phyloP scores from a whole-genome alignment of 805 yeast genomes.

The Dipodascus geniculatus region DNA sequence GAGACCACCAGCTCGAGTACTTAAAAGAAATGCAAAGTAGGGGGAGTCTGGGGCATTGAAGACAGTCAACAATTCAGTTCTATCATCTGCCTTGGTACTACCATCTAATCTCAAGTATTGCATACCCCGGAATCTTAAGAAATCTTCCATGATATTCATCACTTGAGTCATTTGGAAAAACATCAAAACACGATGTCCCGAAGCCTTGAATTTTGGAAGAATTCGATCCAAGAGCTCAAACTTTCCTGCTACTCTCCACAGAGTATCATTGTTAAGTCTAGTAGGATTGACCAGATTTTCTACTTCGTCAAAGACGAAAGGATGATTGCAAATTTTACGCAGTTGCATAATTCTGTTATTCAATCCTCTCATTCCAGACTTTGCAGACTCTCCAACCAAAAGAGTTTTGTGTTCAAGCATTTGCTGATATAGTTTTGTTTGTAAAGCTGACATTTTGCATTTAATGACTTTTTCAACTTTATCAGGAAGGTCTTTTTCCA shows the following conservation, averaged over 20 bases:
- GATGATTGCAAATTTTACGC: conserved; percentile 94
- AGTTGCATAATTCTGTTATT: conserved; percentile 94
- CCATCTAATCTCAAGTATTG: conserved; percentile 89
- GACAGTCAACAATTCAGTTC: conserved; percentile 61
- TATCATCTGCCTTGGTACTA: conserved; percentile 89
- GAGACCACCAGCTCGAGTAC: conserved; percentile 97
- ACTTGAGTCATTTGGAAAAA: conserved; percentile 98
- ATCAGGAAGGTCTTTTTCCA: conserved; percentile 90
- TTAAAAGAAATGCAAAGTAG: conserved; percentile 74
- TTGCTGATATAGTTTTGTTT: conserved; percentile 73
- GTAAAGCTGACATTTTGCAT: conserved; percentile 85
- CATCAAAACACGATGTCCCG: conserved; percentile 85
- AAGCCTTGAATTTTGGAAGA: conserved; percentile 70
- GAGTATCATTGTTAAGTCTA: conserved; percentile 51
- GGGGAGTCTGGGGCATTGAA: conserved; percentile 83
- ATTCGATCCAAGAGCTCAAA: conserved; percentile 84
- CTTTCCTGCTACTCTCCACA: conserved; percentile 91
- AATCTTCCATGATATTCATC: conserved; percentile 98
- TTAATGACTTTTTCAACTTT: conserved; percentile 90
- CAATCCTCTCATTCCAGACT: conserved; percentile 62
- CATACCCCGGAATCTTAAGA: conserved; percentile 55
- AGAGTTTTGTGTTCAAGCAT: conserved; percentile 80
- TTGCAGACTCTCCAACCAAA: conserved; percentile 43
- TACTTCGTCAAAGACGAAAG: conserved; percentile 90
- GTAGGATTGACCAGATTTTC: conserved; percentile 73